Percentiles rank a stretch among this genome's conserved stretches.
These are phyloP conservation scores for Pseudozyma hubeiensis DNA, from an alignment of 1,284 basidiomycete species.

Conservation along the genomic window DNA sequence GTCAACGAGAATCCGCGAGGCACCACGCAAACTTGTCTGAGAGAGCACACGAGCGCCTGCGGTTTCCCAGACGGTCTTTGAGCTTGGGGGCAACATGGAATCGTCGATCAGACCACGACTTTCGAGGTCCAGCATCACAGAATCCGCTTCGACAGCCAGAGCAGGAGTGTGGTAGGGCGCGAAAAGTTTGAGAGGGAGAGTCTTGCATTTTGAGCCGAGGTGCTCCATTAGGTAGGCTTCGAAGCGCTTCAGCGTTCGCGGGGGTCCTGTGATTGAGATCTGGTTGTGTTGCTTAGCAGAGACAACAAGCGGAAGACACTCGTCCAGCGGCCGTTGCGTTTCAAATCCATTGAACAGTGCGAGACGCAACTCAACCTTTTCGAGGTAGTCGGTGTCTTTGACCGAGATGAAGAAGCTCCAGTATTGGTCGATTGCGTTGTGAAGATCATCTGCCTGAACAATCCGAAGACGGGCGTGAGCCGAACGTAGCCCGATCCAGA, in stretches of 20 bases:
- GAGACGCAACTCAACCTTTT: slow-evolving; percentile 12
- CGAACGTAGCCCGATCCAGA: slow-evolving; percentile 46
- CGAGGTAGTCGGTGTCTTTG: slow-evolving; percentile 10
- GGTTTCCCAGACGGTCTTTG: slow-evolving; percentile 34
- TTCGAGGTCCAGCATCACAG: slow-evolving; percentile 33
- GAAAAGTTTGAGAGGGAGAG: slow-evolving; percentile 29
- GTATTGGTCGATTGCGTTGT: background rate
- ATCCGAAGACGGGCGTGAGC: slow-evolving; percentile 20
- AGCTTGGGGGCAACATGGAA: slow-evolving; percentile 1
- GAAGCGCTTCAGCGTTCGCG: slow-evolving; percentile 23
- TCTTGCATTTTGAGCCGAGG: slow-evolving; percentile 4
- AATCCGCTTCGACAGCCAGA: slow-evolving; percentile 8
- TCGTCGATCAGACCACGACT: slow-evolving; percentile 20
- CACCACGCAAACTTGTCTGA: background rate
- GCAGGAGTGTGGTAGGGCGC: slow-evolving; percentile 36
- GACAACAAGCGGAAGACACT: slow-evolving; percentile 12
- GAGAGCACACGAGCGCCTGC: slow-evolving; percentile 13
- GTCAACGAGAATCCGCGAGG: slow-evolving; percentile 13
- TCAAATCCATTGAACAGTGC: slow-evolving; percentile 20
- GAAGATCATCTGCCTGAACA: background rate
- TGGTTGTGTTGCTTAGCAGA: slow-evolving; percentile 24
- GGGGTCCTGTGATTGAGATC: slow-evolving; percentile 35
- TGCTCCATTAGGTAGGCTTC: slow-evolving; percentile 8
- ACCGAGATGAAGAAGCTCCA: slow-evolving; percentile 39
- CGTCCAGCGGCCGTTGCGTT: slow-evolving; percentile 16